Evolutionary conservation across 2,329 filamentous ascomycete species (phyloP), one percentile per base, ranked within the genome.

Genomic region (Talaromyces sp.): DNA sequence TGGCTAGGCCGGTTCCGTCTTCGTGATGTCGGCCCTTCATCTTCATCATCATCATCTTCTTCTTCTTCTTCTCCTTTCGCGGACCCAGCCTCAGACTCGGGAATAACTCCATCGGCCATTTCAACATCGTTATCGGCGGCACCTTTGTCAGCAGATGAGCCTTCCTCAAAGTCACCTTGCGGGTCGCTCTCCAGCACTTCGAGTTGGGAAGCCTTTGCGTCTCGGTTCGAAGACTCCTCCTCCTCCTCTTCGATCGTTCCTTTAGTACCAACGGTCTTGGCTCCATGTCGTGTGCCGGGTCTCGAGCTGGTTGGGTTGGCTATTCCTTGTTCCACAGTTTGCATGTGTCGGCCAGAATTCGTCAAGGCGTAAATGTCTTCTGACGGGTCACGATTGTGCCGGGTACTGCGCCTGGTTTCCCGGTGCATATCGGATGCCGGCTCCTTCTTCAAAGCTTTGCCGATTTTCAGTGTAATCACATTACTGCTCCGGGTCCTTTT

Each of bases 311-410:
- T 83, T 80, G 59, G 13, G 26, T 80, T 86, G 46, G 74, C 75
- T 2, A 84, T 85, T 27, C 80, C 82, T 64, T 79, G 75, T 62
- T 83, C 78, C 10, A 85, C 75, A 4, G 84, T 77, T 58, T 83
- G 72, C 61, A 80, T 78, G 69, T 87, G 84, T 61, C 77, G 81
- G 19, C 85, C 85, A 8, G 84, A 86, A 64, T 84, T 81, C 3
- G 84, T 83, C 51, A 87, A 73, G 17, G 81, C 83, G 52, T 85
- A 74, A 14, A 87, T 79, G 35, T 83, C 80, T 38, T 82, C 80
- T 27, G 82, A 80, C 4, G 81, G 76, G 64, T 84, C 83, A 63
- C 84, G 83, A 26, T 81, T 85, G 19, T 84, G 78, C 52, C 86
- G 84, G 68, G 83, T 86, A 64, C 81, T 86, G 63, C 84, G 80